Evolutionary conservation across 2,329 filamentous ascomycete genomes (phyloP), one percentile per base, ranked within the genome.

Genomic region (Monilinia polystroma): DNA sequence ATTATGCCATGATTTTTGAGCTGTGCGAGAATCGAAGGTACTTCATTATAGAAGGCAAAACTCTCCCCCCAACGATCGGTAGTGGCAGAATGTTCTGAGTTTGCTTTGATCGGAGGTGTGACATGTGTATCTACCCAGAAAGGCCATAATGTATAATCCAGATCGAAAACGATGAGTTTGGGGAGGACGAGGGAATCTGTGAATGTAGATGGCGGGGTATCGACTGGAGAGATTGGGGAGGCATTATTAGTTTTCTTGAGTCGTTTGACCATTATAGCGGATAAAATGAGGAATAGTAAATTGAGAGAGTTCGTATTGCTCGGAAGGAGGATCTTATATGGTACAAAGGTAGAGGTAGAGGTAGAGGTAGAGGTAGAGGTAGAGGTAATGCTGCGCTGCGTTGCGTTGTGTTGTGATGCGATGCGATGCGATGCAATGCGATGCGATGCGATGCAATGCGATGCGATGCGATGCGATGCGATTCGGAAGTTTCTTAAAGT

Each of bases 101-200:
- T 80, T 8, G 82, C 73, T 71, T 84, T 84, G 23, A 97, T 80
- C 0, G 93, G 93, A 8, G 87, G 85, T 32, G 87, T 86, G 73
- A 95, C 90, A 79, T 97, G 93, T 4, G 93, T 97, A 81, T 98
- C 95, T 1, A 96, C 89, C 94, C 94, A 98, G 80, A 97, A 97
- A 5, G 93, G 93, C 95, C 94, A 98, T n/a, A 98, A 84, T 0
- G 95, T 98, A 83, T 97, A 98, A 83, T 98, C 94, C 70, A 98
- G 87, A 78, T 98, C 95, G 80, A 98, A 97, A 70, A 95, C 91
- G 73, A 98, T 85, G 72, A 97, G 84, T 69, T 89, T 75, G 2
- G 75, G 75, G 20, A 76, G 73, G 52, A 84, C 62, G 43, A 73
- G 68, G 4, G 67, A 72, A 65, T 76, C 73, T 38, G 69, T 60